A percentile compares a stretch with the other conserved stretches of the same genome.
Conservation (phyloP, 2,329 filamentous ascomycete species). For the Epichloe glyceriae region DNA sequence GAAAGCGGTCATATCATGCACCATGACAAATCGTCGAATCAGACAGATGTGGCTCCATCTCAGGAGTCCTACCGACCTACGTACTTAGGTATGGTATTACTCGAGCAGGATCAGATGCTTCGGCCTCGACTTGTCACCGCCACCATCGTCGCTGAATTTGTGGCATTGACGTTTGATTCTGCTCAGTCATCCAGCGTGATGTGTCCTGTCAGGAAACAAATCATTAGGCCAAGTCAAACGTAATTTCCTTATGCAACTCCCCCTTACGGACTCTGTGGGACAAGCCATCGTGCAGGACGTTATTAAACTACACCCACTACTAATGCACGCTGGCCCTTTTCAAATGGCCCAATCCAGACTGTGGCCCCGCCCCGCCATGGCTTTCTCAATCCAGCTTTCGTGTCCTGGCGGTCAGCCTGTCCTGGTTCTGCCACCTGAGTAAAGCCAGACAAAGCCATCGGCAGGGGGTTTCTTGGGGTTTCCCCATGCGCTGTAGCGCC, state of each 20-base stretch:
- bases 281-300: slow-evolving; percentile 6
- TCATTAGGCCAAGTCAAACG: not conserved
- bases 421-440: not conserved
- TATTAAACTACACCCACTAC: slow-evolving; percentile 8
- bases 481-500: not conserved
- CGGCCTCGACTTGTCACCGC: too few species aligned
- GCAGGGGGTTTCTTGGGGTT: not conserved
- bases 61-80: too few species aligned
- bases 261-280: not conserved
- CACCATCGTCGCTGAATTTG: too few species aligned
- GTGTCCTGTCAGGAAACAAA: too few species aligned
- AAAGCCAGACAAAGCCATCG: not conserved
- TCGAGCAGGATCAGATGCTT: too few species aligned
- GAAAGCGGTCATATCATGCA: too few species aligned
- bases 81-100: too few species aligned
- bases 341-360: slow-evolving; percentile 11
- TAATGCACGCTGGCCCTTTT: not conserved
- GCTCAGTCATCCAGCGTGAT: too few species aligned
- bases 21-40: too few species aligned
- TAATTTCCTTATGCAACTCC: slow-evolving; percentile 4
- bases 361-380: slow-evolving; percentile 1
- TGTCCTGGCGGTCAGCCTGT: not conserved
- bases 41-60: too few species aligned
- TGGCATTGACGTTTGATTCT: too few species aligned
- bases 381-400: not conserved